phyloP scores from a whole-genome alignment of 371 early-diverging fungal genomes.

The Mortierella sp. region DNA sequence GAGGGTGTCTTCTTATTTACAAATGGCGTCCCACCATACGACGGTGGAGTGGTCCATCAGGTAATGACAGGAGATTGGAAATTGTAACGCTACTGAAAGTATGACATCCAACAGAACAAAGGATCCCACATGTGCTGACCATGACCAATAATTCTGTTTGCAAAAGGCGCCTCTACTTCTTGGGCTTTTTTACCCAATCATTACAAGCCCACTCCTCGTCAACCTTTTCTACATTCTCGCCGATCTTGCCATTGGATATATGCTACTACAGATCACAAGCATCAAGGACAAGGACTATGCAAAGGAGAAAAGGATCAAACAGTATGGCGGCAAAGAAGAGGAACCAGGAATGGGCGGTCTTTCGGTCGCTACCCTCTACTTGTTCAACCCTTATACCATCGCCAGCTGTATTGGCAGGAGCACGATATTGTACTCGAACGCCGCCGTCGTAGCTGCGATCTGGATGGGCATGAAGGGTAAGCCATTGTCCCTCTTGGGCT shows the following conservation, averaged over 20 bases:
- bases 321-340: slow-evolving; percentile 35
- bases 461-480: slow-evolving; percentile 75
- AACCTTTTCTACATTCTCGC: slow-evolving; percentile 71
- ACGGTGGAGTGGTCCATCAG: slow-evolving; percentile 91
- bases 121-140: background rate
- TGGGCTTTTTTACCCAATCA: slow-evolving; percentile 73
- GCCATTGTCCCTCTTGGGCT: background rate
- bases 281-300: slow-evolving; percentile 54
- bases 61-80: slow-evolving; percentile 54
- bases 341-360: slow-evolving; percentile 41
- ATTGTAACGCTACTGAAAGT: too few relatives aligned
- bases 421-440: slow-evolving; percentile 80
- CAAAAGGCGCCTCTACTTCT: slow-evolving; percentile 83
- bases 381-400: slow-evolving; percentile 89
- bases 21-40: slow-evolving; percentile 87
- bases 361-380: slow-evolving; percentile 62
- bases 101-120: background rate
- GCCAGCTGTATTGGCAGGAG: slow-evolving; percentile 82
- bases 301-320: slow-evolving; percentile 30
- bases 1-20: slow-evolving; percentile 90
- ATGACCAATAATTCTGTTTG: background rate
- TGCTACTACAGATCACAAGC: slow-evolving; percentile 64
- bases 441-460: slow-evolving; percentile 76
- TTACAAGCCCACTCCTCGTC: slow-evolving; percentile 65
- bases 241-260: slow-evolving; percentile 75